Base-by-base conservation (phyloP, 495 filamentous ascomycete species). In the Durotheca rogersii region DNA sequence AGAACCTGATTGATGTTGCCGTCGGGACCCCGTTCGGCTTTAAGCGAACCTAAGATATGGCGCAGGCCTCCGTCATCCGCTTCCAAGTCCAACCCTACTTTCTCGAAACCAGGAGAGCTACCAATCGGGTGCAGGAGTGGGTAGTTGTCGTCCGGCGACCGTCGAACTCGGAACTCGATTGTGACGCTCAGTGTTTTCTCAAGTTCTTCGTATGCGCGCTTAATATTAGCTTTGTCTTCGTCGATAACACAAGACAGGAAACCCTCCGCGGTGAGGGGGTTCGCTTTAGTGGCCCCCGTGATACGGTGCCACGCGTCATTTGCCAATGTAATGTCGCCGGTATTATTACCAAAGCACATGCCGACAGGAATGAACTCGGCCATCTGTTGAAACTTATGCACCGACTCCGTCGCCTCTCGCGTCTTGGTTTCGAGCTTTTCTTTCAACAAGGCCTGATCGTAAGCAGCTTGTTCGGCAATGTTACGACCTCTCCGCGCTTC, bases 301-400 rank as follows among this genome's bases (percentile, higher is more conserved):
- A 86, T 84, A 41, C 82, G 77, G 64, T 81, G 82, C 83, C 84
- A 88, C 46, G 79, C 82, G 35, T 87, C 82, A 64, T 89, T 89
- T 55, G 79, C 83, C 62, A 83, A 87, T 31, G 73, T 83, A 41
- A 87, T 80, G 18, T 73, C 67, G 0, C 85, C 85, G 11, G 66
- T 53, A 2, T 76, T 72, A 56, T 86, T 75, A 20, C 83, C 83
- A 54, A 87, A 86, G 61, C 87, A 87, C 69, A 88, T 78, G 3
- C 85, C 85, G 2, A 85, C 83, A 4, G 84, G 85, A 7, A 82
- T 79, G 56, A 86, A 85, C 60, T 87, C 85, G 6, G 84, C 82
- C 79, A 88, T 87, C 16, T 82, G 71, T 1, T 83, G 85, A 54
- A 88, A 88, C 42, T 80, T 81, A 12, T 81, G 83, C 53, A 87